Evolutionary conservation across 441 rosid genomes (phyloP).

Genomic region (Pelargonium hybrid): DNA sequence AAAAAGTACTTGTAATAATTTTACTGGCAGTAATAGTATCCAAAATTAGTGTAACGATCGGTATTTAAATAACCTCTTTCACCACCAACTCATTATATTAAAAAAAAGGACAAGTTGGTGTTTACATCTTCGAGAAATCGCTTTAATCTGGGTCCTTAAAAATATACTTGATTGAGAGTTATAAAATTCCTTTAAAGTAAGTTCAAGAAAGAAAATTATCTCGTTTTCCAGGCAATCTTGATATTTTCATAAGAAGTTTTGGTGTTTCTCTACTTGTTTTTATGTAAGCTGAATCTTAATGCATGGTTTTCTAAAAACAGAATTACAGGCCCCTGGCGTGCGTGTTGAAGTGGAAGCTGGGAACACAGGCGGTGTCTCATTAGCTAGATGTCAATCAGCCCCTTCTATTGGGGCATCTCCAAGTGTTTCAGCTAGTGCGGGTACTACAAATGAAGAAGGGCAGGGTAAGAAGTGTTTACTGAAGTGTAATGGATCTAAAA

Average conservation of each 20-base stretch:
- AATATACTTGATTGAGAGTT: too few relatives aligned
- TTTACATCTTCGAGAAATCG: too few relatives aligned
- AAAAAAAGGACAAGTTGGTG: too few relatives aligned
- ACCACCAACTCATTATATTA: too few relatives aligned
- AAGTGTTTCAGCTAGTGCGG: slow-evolving; percentile 23
- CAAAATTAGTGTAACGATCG: too few relatives aligned
- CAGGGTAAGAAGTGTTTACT: slow-evolving; percentile 45
- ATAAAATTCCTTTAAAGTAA: too few relatives aligned
- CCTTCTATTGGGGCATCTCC: slow-evolving; percentile 34
- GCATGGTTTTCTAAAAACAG: slow-evolving; percentile 26
- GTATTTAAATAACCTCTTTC: too few relatives aligned
- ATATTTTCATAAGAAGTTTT: background rate
- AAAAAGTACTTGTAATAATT: too few relatives aligned
- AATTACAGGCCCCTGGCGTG: slow-evolving; percentile 44
- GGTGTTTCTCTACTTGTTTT: background rate
- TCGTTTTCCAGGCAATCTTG: too few relatives aligned
- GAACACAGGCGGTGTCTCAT: slow-evolving; percentile 19
- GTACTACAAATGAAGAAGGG: slow-evolving; percentile 38
- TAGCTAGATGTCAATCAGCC: slow-evolving; percentile 27
- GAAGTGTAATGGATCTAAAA: slow-evolving; percentile 76
- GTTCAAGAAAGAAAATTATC: too few relatives aligned
- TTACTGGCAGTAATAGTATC: too few relatives aligned
- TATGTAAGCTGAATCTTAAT: background rate
- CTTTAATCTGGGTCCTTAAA: too few relatives aligned
- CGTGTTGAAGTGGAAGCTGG: slow-evolving; percentile 48